Base-by-base conservation (phyloP, 2,329 filamentous ascomycete species). In the Fusarium sp. region DNA sequence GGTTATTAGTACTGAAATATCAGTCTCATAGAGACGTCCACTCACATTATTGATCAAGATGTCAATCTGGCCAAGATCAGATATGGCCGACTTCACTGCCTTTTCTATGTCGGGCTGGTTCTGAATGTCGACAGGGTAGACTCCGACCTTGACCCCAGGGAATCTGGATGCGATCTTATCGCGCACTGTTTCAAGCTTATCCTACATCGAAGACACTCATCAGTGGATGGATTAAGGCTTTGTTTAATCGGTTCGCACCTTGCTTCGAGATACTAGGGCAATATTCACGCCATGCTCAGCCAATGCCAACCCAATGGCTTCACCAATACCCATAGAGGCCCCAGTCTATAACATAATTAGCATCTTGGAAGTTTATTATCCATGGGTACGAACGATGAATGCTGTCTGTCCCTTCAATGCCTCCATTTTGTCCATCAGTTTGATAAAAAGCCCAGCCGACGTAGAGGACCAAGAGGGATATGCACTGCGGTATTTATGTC, bases 11-110 rank as follows among this genome's bases (percentile, higher is more conserved):
- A 17, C 8, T 17, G 0, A 39, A 3, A 6, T 6, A 1, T 3
- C 9, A 2, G 7, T 1, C 0, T 7, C 2, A 12, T 1, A 17
- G 20, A 24, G 7, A 7, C 3, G 4, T 2, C 1, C 2, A 22
- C 63, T 38, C 2, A 66, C 70, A 47, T 74, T 74, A 22, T 74
- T 73, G 13, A 74, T 66, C 1, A 74, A 42, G 6, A 73, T 59
- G 6, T 74, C 72, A 24, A 71, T 61, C 1, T 63, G 56, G 2
- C 70, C 70, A 17, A 74, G 31, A 6, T 74, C 72, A 1, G 38
- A 17, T n/a, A 69, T 39, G 0, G 39, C 57, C 7, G 36, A 47
- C 3, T 49, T 28, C 0, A 73, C 67, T 0, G 70, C 63, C 11
- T 48, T 33, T 4, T 73, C 67, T 3, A 59, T 38, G 1, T 45